phyloP scores from a whole-genome alignment of 2,329 filamentous ascomycete genomes.

The Arthrinium puccinioides region DNA sequence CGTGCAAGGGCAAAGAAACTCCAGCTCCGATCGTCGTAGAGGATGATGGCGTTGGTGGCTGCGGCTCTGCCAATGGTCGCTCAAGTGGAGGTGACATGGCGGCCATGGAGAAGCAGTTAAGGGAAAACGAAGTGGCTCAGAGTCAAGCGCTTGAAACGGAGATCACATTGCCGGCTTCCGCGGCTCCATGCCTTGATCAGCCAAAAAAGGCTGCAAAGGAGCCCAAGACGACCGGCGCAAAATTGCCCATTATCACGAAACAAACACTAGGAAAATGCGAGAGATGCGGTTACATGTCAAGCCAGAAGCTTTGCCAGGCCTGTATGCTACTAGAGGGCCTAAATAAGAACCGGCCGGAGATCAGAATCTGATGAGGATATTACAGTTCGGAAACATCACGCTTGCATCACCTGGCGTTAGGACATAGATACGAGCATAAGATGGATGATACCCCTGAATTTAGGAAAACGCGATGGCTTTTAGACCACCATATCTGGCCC shows the following conservation, averaged over 20 bases:
- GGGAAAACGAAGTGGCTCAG: constrained; percentile 53
- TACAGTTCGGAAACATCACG: neutral
- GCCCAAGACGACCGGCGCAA: constrained; percentile 11
- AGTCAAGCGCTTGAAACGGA: constrained; percentile 59
- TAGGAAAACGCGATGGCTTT: neutral
- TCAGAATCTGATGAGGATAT: constrained; percentile 36
- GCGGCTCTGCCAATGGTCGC: constrained; percentile 63
- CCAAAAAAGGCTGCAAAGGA: constrained; percentile 14
- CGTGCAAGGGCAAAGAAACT: constrained; percentile 36
- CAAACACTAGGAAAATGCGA: constrained; percentile 78
- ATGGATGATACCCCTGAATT: constrained; percentile 4
- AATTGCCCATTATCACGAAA: constrained; percentile 33
- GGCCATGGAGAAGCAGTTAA: constrained; percentile 68
- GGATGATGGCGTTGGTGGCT: constrained; percentile 62
- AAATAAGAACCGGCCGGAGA: constrained; percentile 68
- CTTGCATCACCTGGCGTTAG: constrained; percentile 1
- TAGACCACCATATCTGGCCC: too few relatives aligned
- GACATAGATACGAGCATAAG: constrained; percentile 1
- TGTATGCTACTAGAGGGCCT: constrained; percentile 83
- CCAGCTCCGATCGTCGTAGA: constrained; percentile 17
- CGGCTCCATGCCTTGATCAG: constrained; percentile 18
- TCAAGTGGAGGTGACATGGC: constrained; percentile 71
- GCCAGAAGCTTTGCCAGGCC: constrained; percentile 88
- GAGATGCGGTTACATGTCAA: constrained; percentile 91
- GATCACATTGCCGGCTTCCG: constrained; percentile 33